Evolutionary conservation across 495 filamentous ascomycete genomes (phyloP).

Genomic region (Lichina pygmaea): DNA sequence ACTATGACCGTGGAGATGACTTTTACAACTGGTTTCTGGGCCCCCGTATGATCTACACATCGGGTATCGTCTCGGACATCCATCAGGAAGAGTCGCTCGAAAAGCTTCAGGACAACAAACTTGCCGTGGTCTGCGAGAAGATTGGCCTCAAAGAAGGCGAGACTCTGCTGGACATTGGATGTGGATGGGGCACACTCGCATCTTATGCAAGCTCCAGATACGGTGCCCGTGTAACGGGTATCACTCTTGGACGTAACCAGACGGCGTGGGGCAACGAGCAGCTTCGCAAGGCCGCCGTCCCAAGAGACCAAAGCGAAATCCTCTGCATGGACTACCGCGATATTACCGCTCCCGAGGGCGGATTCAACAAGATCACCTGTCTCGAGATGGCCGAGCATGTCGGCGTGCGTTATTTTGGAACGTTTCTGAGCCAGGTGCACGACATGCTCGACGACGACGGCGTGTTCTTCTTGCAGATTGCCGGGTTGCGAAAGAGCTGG

Average conservation of each 20-base stretch:
- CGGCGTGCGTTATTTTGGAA: constrained; percentile 42
- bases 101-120: constrained; percentile 74
- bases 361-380: constrained; percentile 65
- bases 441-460: constrained; percentile 79
- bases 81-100: constrained; percentile 54
- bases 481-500: constrained; percentile 57
- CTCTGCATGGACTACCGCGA: constrained; percentile 72
- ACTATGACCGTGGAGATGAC: constrained; percentile 74
- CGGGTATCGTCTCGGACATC: constrained; percentile 53
- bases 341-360: constrained; percentile 37
- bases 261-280: constrained; percentile 61
- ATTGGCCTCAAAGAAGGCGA: constrained; percentile 46
- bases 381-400: constrained; percentile 86
- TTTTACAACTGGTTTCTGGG: constrained; percentile 79
- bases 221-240: constrained; percentile 48
- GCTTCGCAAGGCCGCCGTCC: constrained; percentile 36
- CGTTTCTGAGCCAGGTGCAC: constrained; percentile 45
- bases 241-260: constrained; percentile 64
- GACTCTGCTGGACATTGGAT: constrained; percentile 54
- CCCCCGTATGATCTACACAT: constrained; percentile 78
- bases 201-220: constrained; percentile 57
- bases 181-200: constrained; percentile 68
- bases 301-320: constrained; percentile 45
- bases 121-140: constrained; percentile 68
- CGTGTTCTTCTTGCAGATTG: constrained; percentile 60